phyloP scores from a whole-genome alignment of 805 yeast species.

The Barnettozyma pratensis region DNA sequence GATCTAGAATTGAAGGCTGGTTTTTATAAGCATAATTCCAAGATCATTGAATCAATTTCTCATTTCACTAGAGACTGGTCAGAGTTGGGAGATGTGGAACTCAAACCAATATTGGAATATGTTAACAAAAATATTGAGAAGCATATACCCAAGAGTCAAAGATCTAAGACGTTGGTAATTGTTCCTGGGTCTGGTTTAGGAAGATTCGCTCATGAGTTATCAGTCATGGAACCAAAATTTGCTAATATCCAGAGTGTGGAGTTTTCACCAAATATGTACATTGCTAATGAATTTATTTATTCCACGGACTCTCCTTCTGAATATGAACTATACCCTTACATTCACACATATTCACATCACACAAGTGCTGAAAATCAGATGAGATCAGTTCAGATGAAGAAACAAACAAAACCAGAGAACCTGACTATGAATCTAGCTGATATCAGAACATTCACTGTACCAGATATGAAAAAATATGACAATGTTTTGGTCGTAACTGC shows the following conservation, averaged over 20 bases:
- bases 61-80: constrained; percentile 83
- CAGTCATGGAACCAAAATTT: constrained; percentile 32
- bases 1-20: constrained; percentile 38
- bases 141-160: constrained; percentile 24
- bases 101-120: constrained; percentile 49
- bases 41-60: constrained; percentile 65
- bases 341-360: constrained; percentile 71
- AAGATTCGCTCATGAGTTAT: constrained; percentile 61
- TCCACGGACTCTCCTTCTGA: constrained; percentile 10
- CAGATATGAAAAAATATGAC: constrained; percentile 28
- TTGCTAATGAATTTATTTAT: constrained; percentile 59
- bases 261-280: constrained; percentile 67
- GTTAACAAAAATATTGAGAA: constrained; percentile 38
- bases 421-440: constrained; percentile 52
- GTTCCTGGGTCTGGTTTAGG: constrained; percentile 92
- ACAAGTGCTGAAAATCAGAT: constrained; percentile 42
- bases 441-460: constrained; percentile 48
- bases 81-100: constrained; percentile 39
- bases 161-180: constrained; percentile 44
- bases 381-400: constrained; percentile 34
- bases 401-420: constrained; percentile 38
- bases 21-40: constrained; percentile 25
- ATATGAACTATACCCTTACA: constrained; percentile 39
- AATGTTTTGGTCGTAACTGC: constrained; percentile 58
- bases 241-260: constrained; percentile 67